Base-by-base conservation (phyloP, 768 basidiomycete genomes). In the Chlorophyllum brunneum region DNA sequence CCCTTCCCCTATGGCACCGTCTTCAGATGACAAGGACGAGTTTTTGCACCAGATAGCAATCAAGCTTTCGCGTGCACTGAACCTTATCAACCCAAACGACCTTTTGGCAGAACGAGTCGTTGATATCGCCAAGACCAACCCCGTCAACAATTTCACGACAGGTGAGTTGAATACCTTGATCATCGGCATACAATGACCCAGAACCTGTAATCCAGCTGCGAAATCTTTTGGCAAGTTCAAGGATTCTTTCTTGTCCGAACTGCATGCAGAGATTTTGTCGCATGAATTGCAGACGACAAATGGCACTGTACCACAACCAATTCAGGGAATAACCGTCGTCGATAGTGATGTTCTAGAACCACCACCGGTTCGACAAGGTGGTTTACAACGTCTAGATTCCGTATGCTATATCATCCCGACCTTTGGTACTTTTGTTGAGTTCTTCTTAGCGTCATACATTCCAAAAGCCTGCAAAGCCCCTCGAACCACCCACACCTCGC, bases 201-300 rank as follows among this genome's bases (percentile, higher is more conserved):
- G 13, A 11, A 37, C 23, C 20, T 47, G 22, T n/a, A 38, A 20
- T 56, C 1, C 59, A 85, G 90, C 91, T 59, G 86, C 88, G 29
- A 80, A 76, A 56, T 72, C 85, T 27, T 95, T 97, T 71, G 92
- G 91, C 65, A 89, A 89, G 74, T 94, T 95, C 63, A 77, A 85
- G 63, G 81, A 83, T 62, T 80, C 83, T 30, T 88, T 90, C 61
- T 74, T 95, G 48, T 72, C 79, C 36, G 88, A 92, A 57, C 68
- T 95, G 6, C 88, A 92, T 71, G 75, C 79, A 61, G 87, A 93
- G 65, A 88, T 92, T 56, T 70, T 83, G 63, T 79, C 81, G 56
- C 87, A 89, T 72, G 74, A 72, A 52, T 77, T 82, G 70, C 81
- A 86, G 76, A 75, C 85, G 68, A 71, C 74, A 33, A 70, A 80